Evolutionary conservation across 768 basidiomycete species (phyloP).

Genomic region (Porphyrellus cyaneotinctus): DNA sequence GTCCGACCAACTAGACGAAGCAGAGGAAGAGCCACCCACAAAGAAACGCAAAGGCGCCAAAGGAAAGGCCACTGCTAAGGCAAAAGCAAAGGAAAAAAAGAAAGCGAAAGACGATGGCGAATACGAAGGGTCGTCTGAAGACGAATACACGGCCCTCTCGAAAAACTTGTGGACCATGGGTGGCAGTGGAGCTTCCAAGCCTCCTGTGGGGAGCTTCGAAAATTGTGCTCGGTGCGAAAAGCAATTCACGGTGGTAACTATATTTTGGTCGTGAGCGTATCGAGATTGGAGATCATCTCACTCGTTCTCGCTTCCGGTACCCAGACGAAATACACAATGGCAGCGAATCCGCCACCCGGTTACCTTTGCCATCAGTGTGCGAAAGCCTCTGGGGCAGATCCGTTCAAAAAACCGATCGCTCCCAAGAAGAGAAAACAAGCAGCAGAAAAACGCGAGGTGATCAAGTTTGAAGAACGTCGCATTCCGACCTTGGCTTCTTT

Average conservation of each 20-base stretch:
- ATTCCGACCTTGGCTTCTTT: constrained; percentile 70
- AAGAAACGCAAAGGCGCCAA: constrained; percentile 60
- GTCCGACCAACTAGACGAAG: constrained; percentile 74
- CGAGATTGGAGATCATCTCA: neutral
- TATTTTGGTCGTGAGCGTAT: constrained; percentile 25
- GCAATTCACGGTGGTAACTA: constrained; percentile 82
- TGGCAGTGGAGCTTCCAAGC: constrained; percentile 40
- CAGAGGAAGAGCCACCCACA: constrained; percentile 38
- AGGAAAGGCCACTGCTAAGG: constrained; percentile 34
- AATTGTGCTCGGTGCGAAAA: constrained; percentile 78
- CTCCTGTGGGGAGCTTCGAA: constrained; percentile 74
- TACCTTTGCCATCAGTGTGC: constrained; percentile 85
- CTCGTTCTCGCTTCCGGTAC: neutral
- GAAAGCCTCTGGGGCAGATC: constrained; percentile 71
- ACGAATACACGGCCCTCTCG: constrained; percentile 64
- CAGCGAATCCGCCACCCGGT: constrained; percentile 65
- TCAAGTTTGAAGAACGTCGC: constrained; percentile 64
- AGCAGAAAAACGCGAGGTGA: constrained; percentile 63
- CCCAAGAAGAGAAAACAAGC: constrained; percentile 60
- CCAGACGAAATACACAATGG: constrained; percentile 84
- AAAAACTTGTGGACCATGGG: constrained; percentile 41
- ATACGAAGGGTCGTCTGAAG: constrained; percentile 53
- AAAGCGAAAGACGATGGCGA: constrained; percentile 44
- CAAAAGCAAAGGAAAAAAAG: constrained; percentile 38
- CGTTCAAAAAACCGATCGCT: constrained; percentile 74